Conservation (phyloP, 140 eudicot species). For the Cichorium intybus region DNA sequence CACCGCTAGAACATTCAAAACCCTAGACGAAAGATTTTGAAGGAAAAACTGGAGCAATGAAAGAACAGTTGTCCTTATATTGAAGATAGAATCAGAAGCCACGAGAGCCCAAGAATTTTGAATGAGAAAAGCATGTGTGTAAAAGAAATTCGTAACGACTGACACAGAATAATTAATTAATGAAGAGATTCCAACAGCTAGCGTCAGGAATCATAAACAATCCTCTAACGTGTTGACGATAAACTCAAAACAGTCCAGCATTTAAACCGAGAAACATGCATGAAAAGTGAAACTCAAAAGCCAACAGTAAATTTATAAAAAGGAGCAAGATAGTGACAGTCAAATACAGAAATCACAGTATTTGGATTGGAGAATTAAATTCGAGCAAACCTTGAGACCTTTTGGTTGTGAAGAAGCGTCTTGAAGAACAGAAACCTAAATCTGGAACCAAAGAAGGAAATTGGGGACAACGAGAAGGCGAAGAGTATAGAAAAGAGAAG, state of each 20-base stretch:
- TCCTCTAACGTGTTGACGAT: constrained; percentile 14
- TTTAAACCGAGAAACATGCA: constrained; percentile 20
- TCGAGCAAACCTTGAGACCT: constrained; percentile 42
- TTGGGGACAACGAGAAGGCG: constrained; percentile 35
- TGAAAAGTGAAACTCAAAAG: constrained; percentile 12
- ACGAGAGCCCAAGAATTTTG: not conserved
- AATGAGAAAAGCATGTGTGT: constrained; percentile 9
- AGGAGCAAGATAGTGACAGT: constrained; percentile 1
- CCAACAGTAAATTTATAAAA: constrained; percentile 4
- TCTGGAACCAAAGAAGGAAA: constrained; percentile 25
- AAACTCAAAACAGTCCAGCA: constrained; percentile 22
- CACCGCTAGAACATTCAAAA: constrained; percentile 2
- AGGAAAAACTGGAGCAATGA: not conserved
- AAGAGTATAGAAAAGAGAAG: constrained; percentile 33
- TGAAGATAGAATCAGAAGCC: not conserved
- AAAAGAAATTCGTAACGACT: constrained; percentile 13
- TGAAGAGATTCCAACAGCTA: constrained; percentile 24
- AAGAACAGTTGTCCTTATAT: not conserved
- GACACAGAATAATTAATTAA: constrained; percentile 7
- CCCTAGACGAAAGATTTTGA: constrained; percentile 1
- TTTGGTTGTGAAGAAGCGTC: constrained; percentile 16
- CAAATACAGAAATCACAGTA: too few species aligned
- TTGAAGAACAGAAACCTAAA: constrained; percentile 22
- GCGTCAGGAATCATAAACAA: constrained; percentile 16
- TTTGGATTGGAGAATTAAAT: not conserved